Evolutionary conservation across 345 rosid species (phyloP), one percentile per base, ranked within the genome.

Genomic region (Cardamine occulta): DNA sequence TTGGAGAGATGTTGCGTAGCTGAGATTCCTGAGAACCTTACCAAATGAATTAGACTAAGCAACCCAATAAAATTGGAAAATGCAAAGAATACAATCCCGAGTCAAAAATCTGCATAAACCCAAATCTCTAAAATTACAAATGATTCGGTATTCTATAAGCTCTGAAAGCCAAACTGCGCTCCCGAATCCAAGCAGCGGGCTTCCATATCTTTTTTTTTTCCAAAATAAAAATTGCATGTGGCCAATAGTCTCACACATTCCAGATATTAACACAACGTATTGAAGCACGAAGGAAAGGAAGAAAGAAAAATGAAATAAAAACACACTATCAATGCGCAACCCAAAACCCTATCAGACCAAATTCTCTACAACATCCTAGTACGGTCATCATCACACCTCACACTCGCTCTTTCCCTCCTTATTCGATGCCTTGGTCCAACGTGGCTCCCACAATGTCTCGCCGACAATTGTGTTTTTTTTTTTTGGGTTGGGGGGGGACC

Each of bases 151-250:
- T 76, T 31, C 71, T 76, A 76, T 70, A 24, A 63, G 37, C 74
- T 60, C 74, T 68, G 69, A 60, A 68, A 75, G 56, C 79, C 74
- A 68, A 75, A 61, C 47, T 44, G 45, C 40, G 74, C 62, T 59
- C 62, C 79, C 53, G 73, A 75, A 75, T 75, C 79, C 79, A 75
- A 60, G 63, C 79, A 21, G 24, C 63, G 28, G 57, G 60, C 80
- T 63, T 70, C 54, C 75, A 12, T 52, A 5, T 28, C 1, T 45
- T 5, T 2, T 52, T 17, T 68, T 60, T 59, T 63, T 45, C 4
- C 23, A 35, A 63, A 62, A 40, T 52, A 55, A 76, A 76, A 75
- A 17, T 40, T 75, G 68, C 78, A 58, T 70, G 80, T 68, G 74
- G 74, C 65, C 40, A 40, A 61, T 42, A 26, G 70, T 76, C 74